Evolutionary conservation across 169 alveolate species (phyloP), one percentile per base, ranked within the genome.

Genomic region (Cyclospora cayetanensis): DNA sequence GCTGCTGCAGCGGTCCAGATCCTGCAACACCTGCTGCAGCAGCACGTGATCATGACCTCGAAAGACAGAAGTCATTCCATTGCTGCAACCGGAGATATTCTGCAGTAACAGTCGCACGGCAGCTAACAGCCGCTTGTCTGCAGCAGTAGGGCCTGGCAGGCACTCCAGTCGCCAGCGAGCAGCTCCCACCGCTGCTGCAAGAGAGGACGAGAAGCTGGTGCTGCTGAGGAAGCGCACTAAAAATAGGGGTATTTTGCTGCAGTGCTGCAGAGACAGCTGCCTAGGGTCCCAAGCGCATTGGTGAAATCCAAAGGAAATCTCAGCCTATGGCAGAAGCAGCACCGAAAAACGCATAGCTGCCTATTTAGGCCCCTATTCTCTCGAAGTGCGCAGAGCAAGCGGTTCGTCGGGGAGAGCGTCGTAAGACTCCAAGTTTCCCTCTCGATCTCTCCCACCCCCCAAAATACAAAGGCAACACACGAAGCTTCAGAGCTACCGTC

Each of bases 11-110:
- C 37, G 7, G 39, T 72, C 84, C 0, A 72, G 55, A 15, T 72
- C 84, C 2, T 9, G 50, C 60, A 72, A 55, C 35, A 72, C 60
- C 84, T 72, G 84, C 60, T 72, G 84, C 60, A 72, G 84, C 60
- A 72, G 84, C 41, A 11, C 63, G 5, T 39, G 35, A n/a, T 29
- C 63, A 37, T 37, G 35, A 31, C 12, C 60, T 72, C 60, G 60
- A 22, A 72, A 29, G 5, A 72, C 12, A 29, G 34, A 25, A 35
- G n/a, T n/a, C n/a, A 72, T 34, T 2, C 84, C 84, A 11, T 72
- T 72, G 84, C 84, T 72, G 84, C 84, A 72, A 9, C 25, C 34
- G 84, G 84, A 72, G 84, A 72, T 34, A 72, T 50, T 72, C 42
- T 15, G 37, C 60, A 72, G 35, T 35, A 72, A 31, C 84, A 39